Evolutionary conservation across 768 basidiomycete genomes (phyloP).

Genomic region (Pisolithus sp.): DNA sequence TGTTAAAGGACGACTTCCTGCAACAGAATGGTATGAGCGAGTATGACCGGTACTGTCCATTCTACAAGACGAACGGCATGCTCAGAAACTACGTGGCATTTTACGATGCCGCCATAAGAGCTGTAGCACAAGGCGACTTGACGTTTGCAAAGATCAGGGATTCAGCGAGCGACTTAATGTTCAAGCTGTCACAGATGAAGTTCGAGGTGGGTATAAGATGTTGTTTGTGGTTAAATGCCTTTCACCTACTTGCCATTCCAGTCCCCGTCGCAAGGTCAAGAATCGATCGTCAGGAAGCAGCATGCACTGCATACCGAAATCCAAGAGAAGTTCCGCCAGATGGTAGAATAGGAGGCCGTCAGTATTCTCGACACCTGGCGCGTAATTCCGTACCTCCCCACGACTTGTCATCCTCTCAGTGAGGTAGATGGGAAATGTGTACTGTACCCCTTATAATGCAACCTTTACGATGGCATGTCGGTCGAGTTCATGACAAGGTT

Average conservation of each 20-base stretch:
- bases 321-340: conserved; percentile 84
- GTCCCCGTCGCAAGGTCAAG: conserved; percentile 90
- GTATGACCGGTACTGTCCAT: conserved; percentile 95
- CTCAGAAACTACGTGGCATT: conserved; percentile 90
- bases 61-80: conserved; percentile 99
- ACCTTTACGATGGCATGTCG: neutral
- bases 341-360: conserved; percentile 54
- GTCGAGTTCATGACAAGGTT: neutral
- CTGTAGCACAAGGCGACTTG: conserved; percentile 75
- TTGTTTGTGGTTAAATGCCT: neutral
- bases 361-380: neutral
- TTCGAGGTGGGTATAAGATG: conserved; percentile 65
- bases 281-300: conserved; percentile 73
- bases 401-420: neutral
- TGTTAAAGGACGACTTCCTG: conserved; percentile 96
- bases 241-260: conserved; percentile 27
- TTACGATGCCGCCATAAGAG: conserved; percentile 84
- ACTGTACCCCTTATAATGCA: conserved; percentile 18
- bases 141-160: conserved; percentile 89
- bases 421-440: conserved; percentile 9
- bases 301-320: conserved; percentile 81
- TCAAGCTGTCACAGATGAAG: conserved; percentile 98
- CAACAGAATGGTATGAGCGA: conserved; percentile 99
- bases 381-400: neutral
- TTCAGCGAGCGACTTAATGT: conserved; percentile 80